Evolutionary conservation across 2,329 filamentous ascomycete genomes (phyloP), one percentile per base, ranked within the genome.

Genomic region (Fusarium albidum): DNA sequence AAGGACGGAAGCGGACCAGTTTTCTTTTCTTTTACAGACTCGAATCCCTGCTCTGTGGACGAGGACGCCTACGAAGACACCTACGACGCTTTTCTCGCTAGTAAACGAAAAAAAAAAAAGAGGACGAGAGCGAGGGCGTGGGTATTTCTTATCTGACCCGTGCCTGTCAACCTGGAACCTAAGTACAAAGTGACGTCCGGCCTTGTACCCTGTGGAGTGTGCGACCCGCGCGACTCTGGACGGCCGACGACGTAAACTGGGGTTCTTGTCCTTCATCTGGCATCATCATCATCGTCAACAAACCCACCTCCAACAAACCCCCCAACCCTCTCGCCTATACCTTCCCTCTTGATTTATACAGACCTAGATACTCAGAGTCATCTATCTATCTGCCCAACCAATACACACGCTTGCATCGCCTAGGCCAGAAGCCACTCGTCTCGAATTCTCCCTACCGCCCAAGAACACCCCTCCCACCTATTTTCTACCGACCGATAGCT

Each of bases 251-350:
- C 57, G 49, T 58, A 61, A 51, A 51, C 57, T 42, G 41, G 57
- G 57, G 53, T 61, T 61, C 53, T 57, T 57, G 57, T 49, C 56
- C 52, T 39, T 50, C 54, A 58, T 59, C 43, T 49, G 27, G 35
- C 53, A 50, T 55, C 51, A 46, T 29, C 32, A 18, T 28, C 41
- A 21, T 18, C 57, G 41, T 18, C 31, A 44, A 43, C 39, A 25
- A 21, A 50, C 38, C 28, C 21, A 15, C 26, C 49, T n/a, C 26
- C 17, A 34, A 44, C 21, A 34, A 27, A 38, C 4, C 31, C 43
- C 32, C 9, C 34, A 45, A 26, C 15, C 15, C 18, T 18, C 25
- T 21, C 11, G 13, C 26, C 15, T 14, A 13, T 14, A 9, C 9
- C 8, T 17, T 28, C 33, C 15, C 29, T 42, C 25, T 47, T 44